These are phyloP conservation scores for Boletellus ananas DNA, from an alignment of 768 basidiomycete species.

Conservation along the genomic window DNA sequence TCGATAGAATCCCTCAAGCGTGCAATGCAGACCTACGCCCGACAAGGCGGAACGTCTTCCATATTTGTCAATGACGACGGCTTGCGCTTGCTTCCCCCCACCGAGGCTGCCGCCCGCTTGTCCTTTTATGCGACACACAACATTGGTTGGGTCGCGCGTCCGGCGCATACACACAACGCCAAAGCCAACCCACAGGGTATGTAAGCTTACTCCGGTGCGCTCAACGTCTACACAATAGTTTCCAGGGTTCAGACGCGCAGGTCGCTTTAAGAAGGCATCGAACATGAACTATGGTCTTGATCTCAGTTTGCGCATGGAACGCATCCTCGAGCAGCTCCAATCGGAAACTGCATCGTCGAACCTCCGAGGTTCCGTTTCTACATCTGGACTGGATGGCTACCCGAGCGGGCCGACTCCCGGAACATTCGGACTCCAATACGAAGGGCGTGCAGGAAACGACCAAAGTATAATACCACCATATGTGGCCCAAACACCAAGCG, in stretches of 20 bases:
- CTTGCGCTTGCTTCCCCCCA: constrained; percentile 45
- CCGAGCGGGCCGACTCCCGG: constrained; percentile 30
- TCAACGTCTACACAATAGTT: constrained; percentile 9
- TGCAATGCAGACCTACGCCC: constrained; percentile 61
- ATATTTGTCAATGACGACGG: constrained; percentile 65
- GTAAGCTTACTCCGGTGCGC: constrained; percentile 31
- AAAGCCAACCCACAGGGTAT: constrained; percentile 49
- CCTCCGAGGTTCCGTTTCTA: constrained; percentile 21
- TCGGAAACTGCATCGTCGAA: constrained; percentile 24
- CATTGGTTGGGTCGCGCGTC: constrained; percentile 60
- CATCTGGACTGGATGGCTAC: constrained; percentile 19
- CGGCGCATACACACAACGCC: constrained; percentile 41
- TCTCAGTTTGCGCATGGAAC: constrained; percentile 37
- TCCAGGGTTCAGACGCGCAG: constrained; percentile 41
- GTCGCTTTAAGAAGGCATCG: constrained; percentile 90
- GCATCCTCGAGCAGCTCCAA: constrained; percentile 29
- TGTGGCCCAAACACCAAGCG: constrained; percentile 10
- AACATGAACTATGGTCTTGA: constrained; percentile 83
- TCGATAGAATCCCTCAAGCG: constrained; percentile 54
- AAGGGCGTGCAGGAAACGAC: constrained; percentile 63
- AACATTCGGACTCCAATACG: constrained; percentile 63
- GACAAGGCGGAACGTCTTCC: constrained; percentile 58
- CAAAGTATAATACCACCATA: constrained; percentile 31
- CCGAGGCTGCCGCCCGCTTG: constrained; percentile 45
- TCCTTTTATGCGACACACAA: constrained; percentile 54